Evolutionary conservation across 225 moss, liverwort and hornwort genomes (phyloP).

Genomic region (Asterella californica): DNA sequence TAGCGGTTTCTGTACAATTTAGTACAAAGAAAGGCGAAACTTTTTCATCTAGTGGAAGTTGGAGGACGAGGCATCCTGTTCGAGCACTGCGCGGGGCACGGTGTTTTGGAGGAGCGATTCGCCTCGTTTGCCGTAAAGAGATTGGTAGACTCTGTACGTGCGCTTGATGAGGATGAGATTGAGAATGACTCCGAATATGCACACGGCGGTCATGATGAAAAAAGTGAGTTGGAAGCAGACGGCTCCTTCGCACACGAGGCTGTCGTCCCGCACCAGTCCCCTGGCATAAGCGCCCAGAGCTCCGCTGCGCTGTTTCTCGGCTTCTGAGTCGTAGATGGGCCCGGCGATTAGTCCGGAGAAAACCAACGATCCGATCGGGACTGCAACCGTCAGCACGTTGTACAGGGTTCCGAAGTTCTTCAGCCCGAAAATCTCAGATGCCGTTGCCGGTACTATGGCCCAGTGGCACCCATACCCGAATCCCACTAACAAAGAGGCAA

Average conservation of each 20-base stretch:
- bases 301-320: constrained; percentile 29
- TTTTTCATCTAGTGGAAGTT: background rate
- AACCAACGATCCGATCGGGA: constrained; percentile 37
- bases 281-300: constrained; percentile 3
- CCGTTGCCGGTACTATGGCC: constrained; percentile 46
- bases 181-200: constrained; percentile 34
- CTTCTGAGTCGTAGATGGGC: constrained; percentile 43
- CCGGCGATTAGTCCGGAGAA: constrained; percentile 50
- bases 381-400: constrained; percentile 44
- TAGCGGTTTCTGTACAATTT: background rate
- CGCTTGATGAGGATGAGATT: constrained; percentile 42
- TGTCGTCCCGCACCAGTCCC: background rate
- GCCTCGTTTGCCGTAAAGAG: constrained; percentile 33
- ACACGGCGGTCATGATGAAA: constrained; percentile 39
- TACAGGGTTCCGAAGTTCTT: constrained; percentile 45
- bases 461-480: constrained; percentile 51
- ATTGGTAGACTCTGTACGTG: constrained; percentile 37
- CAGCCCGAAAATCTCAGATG: constrained; percentile 51
- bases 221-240: constrained; percentile 44
- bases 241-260: constrained; percentile 25
- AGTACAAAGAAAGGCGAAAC: background rate
- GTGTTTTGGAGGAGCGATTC: constrained; percentile 1
- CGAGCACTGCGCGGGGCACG: background rate
- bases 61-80: background rate
- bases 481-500: constrained; percentile 46